Conservation (phyloP, 1,284 basidiomycete species). For the Ganoderma lucidum region DNA sequence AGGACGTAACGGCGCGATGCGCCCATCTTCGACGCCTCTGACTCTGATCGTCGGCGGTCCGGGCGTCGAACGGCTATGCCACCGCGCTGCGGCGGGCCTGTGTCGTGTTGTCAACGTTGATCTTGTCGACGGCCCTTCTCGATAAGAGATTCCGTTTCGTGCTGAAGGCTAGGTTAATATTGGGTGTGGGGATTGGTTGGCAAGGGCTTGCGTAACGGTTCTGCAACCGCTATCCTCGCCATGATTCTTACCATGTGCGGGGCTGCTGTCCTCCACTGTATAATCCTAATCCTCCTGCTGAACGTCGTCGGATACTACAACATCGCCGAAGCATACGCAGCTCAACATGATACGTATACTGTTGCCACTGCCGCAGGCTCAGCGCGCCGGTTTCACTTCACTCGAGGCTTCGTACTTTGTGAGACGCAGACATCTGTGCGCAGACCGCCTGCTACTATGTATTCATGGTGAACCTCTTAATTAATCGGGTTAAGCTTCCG, state of each 20-base stretch:
- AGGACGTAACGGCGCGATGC: not conserved
- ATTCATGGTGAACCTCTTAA: no score
- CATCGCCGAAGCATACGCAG: slow-evolving; percentile 4
- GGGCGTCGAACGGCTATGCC: not conserved
- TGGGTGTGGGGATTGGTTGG: no score
- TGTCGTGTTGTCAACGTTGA: not conserved
- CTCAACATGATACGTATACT: not conserved
- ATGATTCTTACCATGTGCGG: slow-evolving; percentile 1
- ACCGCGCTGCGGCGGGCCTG: not conserved
- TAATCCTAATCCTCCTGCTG: not conserved
- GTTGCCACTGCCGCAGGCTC: no score
- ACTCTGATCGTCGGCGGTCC: no score
- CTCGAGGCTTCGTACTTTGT: no score
- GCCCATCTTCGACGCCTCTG: no score
- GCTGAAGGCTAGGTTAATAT: not conserved
- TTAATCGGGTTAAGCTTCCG: no score
- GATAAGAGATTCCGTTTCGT: not conserved
- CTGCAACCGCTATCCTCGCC: not conserved
- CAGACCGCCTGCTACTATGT: no score
- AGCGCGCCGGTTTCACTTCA: no score
- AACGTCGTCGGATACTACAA: slow-evolving; percentile 10
- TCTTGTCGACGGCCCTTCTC: not conserved
- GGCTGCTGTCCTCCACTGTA: not conserved
- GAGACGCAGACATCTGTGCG: no score
- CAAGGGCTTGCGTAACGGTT: not conserved